These are phyloP conservation scores for Dendryphion nanum DNA, from an alignment of 2,329 filamentous ascomycete genomes.

Conservation along the genomic window DNA sequence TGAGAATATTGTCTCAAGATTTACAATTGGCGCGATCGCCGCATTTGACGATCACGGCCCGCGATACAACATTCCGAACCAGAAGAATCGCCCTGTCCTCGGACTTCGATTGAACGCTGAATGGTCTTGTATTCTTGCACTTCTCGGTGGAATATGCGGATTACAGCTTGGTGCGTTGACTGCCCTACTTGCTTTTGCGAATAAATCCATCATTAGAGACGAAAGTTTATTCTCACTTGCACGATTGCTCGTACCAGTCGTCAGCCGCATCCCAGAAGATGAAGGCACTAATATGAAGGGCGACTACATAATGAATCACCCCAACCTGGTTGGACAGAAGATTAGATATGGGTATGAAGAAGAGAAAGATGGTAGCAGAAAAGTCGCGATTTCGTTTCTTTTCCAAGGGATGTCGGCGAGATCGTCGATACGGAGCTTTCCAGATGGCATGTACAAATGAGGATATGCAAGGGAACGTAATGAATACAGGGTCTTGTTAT, in stretches of 20 bases:
- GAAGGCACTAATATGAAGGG: constrained; percentile 27
- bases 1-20: constrained; percentile 24
- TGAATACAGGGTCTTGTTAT: too few relatives aligned
- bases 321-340: constrained; percentile 20
- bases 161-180: constrained; percentile 25
- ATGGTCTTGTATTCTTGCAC: constrained; percentile 23
- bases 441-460: too few relatives aligned
- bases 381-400: too few relatives aligned
- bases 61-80: constrained; percentile 17
- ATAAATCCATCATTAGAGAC: constrained; percentile 32
- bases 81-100: constrained; percentile 14
- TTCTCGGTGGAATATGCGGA: constrained; percentile 19
- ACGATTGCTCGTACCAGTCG: constrained; percentile 28
- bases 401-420: too few relatives aligned
- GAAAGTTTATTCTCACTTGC: constrained; percentile 31
- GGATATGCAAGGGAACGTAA: too few relatives aligned
- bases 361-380: constrained; percentile 15
- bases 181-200: constrained; percentile 20
- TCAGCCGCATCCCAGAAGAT: constrained; percentile 19
- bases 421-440: too few relatives aligned
- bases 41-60: constrained; percentile 34
- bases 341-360: constrained; percentile 32
- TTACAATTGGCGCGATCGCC: constrained; percentile 29
- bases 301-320: constrained; percentile 25
- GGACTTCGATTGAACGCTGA: constrained; percentile 30